Base-by-base conservation (phyloP, 768 basidiomycete species). In the Gymnopilus junonius region DNA sequence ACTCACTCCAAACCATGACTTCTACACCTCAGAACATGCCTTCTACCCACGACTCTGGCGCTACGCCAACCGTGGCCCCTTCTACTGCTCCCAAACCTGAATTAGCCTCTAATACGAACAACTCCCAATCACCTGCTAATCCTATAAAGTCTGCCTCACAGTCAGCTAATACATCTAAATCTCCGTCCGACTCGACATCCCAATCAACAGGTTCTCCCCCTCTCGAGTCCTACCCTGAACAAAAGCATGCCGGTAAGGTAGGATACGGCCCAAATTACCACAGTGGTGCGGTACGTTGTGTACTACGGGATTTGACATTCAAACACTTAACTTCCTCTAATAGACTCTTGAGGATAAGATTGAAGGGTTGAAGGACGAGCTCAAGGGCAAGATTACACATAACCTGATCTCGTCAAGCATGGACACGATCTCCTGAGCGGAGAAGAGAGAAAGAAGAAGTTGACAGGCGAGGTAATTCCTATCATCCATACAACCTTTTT, bases 241-340 rank as follows among this genome's bases (percentile, higher is more conserved):
- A 83, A 67, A 72, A 59, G 17, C 83, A 84, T 48, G 79, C 82
- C 2, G 82, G 82, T 1, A 70, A 70, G 25, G 80, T 83, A 8
- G 82, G 83, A 0, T 76, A 75, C 48, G 83, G 83, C 1, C 83
- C 82, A 1, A 76, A 80, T 29, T 83, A 75, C 55, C 65, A 72
- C 31, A 35, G 66, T 21, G 70, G 70, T 15, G 70, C 81, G 15
- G 81, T 82, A 64, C 43, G 78, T 71, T 27, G 17, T 55, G 3
- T 25, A 10, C 53, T 42, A 43, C 45, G 27, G 40, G 21, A 7
- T 8, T 46, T 15, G 53, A 39, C 3, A 21, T 60, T 25, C 17
- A 23, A 17, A 32, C 45, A 8, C 35, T 58, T n/a, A 14, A 54
- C 63, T 39, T 27, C 20, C 62, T 17, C 48, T 27, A 23, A 12